Conservation (phyloP, 2,329 filamentous ascomycete species). For the Venturia carpophila region DNA sequence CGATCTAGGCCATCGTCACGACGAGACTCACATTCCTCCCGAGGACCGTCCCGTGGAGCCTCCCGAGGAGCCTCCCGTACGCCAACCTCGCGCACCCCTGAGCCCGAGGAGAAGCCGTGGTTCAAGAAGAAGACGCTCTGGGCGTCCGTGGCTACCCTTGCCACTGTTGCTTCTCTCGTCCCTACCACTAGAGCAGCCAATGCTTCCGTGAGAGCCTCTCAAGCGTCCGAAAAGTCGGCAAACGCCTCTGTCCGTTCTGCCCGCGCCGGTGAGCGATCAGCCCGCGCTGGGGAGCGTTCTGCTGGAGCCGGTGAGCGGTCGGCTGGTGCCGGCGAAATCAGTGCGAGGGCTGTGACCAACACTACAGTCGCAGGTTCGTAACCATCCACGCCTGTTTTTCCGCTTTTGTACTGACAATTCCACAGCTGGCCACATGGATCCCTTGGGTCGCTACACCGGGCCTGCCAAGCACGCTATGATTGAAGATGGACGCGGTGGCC, state of each 20-base stretch:
- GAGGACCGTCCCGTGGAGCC: neutral
- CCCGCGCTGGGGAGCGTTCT: neutral
- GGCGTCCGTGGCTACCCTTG: constrained; percentile 17
- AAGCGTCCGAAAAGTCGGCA: neutral
- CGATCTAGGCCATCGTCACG: constrained; percentile 3
- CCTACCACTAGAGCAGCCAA: constrained; percentile 13
- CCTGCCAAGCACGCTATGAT: constrained; percentile 4
- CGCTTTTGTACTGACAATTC: neutral
- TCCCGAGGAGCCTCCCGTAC: neutral
- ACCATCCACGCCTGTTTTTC: neutral
- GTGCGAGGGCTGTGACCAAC: constrained; percentile 11
- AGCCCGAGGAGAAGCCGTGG: constrained; percentile 16
- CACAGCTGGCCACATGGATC: constrained; percentile 15
- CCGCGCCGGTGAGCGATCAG: constrained; percentile 7
- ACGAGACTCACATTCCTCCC: neutral
- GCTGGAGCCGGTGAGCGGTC: neutral
- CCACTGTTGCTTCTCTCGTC: constrained; percentile 17
- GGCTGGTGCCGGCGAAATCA: constrained; percentile 1
- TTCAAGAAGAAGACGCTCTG: constrained; percentile 19
- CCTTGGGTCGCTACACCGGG: constrained; percentile 8
- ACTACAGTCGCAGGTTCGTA: neutral
- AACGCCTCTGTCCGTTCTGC: neutral
- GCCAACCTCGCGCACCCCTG: neutral
- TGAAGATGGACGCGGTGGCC: neutral
- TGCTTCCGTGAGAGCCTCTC: constrained; percentile 7